phyloP scores from a whole-genome alignment of 257 asterid species.

The Plantago ovata region DNA sequence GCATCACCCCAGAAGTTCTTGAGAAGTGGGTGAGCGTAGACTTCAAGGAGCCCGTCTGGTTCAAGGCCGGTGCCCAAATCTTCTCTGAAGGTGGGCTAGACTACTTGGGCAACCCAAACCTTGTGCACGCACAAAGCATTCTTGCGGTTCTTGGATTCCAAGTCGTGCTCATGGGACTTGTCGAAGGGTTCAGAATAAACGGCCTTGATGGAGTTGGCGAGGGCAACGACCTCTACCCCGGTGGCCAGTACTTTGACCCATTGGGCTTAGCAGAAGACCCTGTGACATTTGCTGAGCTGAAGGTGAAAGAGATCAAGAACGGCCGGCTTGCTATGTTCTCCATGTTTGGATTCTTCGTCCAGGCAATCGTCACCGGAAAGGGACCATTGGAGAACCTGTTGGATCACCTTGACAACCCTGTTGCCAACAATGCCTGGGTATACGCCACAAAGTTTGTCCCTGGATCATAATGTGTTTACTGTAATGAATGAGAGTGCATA shows the following conservation, averaged over 20 bases:
- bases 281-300: constrained; percentile 40
- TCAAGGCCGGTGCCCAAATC: constrained; percentile 50
- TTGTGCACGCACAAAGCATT: constrained; percentile 44
- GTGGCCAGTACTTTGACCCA: constrained; percentile 46
- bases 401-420: constrained; percentile 46
- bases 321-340: constrained; percentile 55
- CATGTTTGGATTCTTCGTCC: constrained; percentile 65
- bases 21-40: constrained; percentile 29
- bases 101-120: constrained; percentile 47
- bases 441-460: constrained; percentile 44
- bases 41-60: constrained; percentile 49
- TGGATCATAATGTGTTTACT: constrained; percentile 28
- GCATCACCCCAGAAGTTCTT: constrained; percentile 48
- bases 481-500: neutral
- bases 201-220: constrained; percentile 42
- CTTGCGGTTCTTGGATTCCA: constrained; percentile 42
- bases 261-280: constrained; percentile 48
- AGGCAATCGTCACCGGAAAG: constrained; percentile 54
- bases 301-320: constrained; percentile 42
- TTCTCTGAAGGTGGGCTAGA: constrained; percentile 43
- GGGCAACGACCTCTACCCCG: constrained; percentile 40
- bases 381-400: constrained; percentile 40
- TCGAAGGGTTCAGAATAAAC: constrained; percentile 38
- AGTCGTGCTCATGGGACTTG: constrained; percentile 47
- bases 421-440: constrained; percentile 46